These are phyloP conservation scores for Fusarium coicis DNA, from an alignment of 2,329 filamentous ascomycete species.

Conservation along the genomic window DNA sequence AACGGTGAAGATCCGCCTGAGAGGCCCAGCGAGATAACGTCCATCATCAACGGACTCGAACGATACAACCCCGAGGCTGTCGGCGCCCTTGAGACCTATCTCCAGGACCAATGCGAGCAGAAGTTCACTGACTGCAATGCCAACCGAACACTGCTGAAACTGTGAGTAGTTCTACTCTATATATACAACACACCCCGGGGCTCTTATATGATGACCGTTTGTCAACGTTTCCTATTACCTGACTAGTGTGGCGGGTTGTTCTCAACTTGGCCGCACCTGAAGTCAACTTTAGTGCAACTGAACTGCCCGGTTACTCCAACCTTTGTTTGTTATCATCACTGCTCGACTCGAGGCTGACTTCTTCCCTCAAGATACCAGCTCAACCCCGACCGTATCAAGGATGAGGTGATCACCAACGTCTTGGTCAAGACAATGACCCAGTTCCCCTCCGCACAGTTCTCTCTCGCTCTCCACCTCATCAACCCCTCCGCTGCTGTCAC, in stretches of 20 bases:
- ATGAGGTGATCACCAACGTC: slow-evolving; percentile 98
- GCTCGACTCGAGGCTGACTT: slow-evolving; percentile 27
- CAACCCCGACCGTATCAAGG: slow-evolving; percentile 96
- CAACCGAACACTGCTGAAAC: slow-evolving; percentile 93
- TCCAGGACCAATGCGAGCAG: slow-evolving; percentile 93
- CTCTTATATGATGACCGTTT: slow-evolving; percentile 73
- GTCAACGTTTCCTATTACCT: slow-evolving; percentile 99
- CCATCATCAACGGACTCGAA: slow-evolving; percentile 96
- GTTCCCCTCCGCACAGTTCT: slow-evolving; percentile 96
- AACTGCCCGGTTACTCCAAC: slow-evolving; percentile 50
- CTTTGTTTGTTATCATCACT: neutral
- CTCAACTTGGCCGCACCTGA: slow-evolving; percentile 63
- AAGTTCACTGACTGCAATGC: slow-evolving; percentile 96
- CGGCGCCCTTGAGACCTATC: slow-evolving; percentile 91
- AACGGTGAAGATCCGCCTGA: slow-evolving; percentile 88
- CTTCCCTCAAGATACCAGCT: slow-evolving; percentile 85
- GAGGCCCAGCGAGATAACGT: slow-evolving; percentile 89
- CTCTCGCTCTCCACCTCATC: slow-evolving; percentile 91
- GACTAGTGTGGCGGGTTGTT: slow-evolving; percentile 69
- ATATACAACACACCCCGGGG: slow-evolving; percentile 20
- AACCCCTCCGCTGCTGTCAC: slow-evolving; percentile 76
- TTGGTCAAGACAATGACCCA: slow-evolving; percentile 97
- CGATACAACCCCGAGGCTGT: slow-evolving; percentile 99
- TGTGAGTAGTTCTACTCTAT: slow-evolving; percentile 73
- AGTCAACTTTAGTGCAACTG: slow-evolving; percentile 81